These are phyloP conservation scores for Cladosporium sp. DNA, from an alignment of 2,329 filamentous ascomycete genomes.

Conservation along the genomic window DNA sequence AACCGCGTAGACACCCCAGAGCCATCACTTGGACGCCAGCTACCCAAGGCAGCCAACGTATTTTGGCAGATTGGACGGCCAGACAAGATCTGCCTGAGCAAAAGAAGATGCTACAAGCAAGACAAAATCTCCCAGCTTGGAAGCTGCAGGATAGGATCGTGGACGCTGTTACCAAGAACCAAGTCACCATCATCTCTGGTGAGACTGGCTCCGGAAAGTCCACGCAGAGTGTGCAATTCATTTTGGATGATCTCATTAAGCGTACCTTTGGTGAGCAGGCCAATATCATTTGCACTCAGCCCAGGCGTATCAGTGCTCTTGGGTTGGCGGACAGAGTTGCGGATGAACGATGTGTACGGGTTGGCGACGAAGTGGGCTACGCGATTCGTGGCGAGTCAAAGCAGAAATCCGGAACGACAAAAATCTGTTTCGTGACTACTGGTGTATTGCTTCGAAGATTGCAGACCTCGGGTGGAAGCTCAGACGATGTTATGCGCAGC, in stretches of 20 bases:
- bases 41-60: slow-evolving; percentile 53
- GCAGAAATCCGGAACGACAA: slow-evolving; percentile 64
- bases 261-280: slow-evolving; percentile 68
- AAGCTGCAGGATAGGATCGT: slow-evolving; percentile 73
- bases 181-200: slow-evolving; percentile 94
- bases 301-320: slow-evolving; percentile 87
- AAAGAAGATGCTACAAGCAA: slow-evolving; percentile 68
- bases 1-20: slow-evolving; percentile 38
- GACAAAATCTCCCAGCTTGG: slow-evolving; percentile 83
- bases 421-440: slow-evolving; percentile 93
- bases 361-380: slow-evolving; percentile 89
- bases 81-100: slow-evolving; percentile 63
- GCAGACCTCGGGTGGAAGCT: slow-evolving; percentile 80
- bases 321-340: slow-evolving; percentile 92
- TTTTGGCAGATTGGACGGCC: slow-evolving; percentile 61
- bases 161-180: slow-evolving; percentile 66
- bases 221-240: slow-evolving; percentile 93
- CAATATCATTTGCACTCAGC: slow-evolving; percentile 95
- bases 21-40: slow-evolving; percentile 63
- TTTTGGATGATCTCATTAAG: slow-evolving; percentile 84
- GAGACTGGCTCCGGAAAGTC: slow-evolving; percentile 97
- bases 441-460: slow-evolving; percentile 85
- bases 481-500: slow-evolving; percentile 74
- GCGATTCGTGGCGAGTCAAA: slow-evolving; percentile 87
- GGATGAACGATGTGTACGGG: slow-evolving; percentile 75